Evolutionary conservation across 305 asterid species (phyloP).

Genomic region (Fraxinus velutina): DNA sequence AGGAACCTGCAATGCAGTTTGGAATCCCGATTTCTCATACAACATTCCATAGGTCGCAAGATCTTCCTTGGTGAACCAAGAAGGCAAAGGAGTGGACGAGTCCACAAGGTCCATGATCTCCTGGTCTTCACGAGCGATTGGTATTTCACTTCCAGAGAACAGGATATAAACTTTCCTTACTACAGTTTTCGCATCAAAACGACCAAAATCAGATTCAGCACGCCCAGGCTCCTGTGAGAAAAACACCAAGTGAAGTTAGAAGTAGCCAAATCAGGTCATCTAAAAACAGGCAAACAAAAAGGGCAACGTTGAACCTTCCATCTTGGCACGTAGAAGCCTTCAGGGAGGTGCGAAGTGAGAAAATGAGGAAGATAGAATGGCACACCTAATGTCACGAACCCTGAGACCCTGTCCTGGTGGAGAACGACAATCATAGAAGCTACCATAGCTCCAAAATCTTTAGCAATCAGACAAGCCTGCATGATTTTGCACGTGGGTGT

Average conservation of each 20-base stretch:
- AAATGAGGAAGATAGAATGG: constrained; percentile 49
- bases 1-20: constrained; percentile 62
- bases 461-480: constrained; percentile 54
- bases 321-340: constrained; percentile 59
- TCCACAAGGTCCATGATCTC: constrained; percentile 72
- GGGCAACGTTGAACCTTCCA: constrained; percentile 36
- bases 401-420: constrained; percentile 47
- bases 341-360: constrained; percentile 29
- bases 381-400: constrained; percentile 50
- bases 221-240: constrained; percentile 50
- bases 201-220: constrained; percentile 63
- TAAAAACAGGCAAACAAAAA: background rate
- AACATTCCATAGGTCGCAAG: constrained; percentile 45
- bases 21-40: constrained; percentile 60
- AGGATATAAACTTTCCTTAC: constrained; percentile 59
- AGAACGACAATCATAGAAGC: constrained; percentile 40
- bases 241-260: background rate
- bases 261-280: background rate
- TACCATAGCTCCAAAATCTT: constrained; percentile 56
- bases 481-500: background rate
- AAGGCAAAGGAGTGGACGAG: constrained; percentile 48
- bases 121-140: constrained; percentile 49
- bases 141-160: constrained; percentile 55
- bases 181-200: constrained; percentile 54
- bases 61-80: constrained; percentile 62